phyloP scores from a whole-genome alignment of 352 stramenopile genomes.

The Pythium angustatum region DNA sequence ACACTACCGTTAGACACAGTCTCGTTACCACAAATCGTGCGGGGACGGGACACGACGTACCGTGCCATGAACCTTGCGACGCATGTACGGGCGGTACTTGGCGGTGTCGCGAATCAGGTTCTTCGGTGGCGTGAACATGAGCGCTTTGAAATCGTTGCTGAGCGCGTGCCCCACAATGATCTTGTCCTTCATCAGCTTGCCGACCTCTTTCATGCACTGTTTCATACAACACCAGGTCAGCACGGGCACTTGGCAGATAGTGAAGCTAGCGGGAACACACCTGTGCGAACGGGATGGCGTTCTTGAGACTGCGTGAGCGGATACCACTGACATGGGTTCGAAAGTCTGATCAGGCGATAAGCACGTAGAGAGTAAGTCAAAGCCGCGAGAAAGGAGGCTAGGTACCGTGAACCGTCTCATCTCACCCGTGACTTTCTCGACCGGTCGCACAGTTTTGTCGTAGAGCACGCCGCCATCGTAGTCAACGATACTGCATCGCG shows the following conservation, averaged over 20 bases:
- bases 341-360: constrained; percentile 68
- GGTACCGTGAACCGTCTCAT: not conserved
- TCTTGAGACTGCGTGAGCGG: constrained; percentile 58
- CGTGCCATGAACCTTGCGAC: constrained; percentile 81
- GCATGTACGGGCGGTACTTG: constrained; percentile 86
- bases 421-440: constrained; percentile 78
- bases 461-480: constrained; percentile 84
- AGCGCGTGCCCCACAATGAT: constrained; percentile 82
- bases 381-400: not conserved
- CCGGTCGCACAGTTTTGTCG: constrained; percentile 78
- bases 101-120: constrained; percentile 80
- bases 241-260: not conserved
- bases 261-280: too few relatives aligned
- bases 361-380: too few relatives aligned
- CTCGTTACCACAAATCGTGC: not conserved
- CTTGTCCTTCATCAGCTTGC: constrained; percentile 78
- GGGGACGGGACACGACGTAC: constrained; percentile 30
- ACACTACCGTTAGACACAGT: not conserved
- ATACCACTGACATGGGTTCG: constrained; percentile 87
- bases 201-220: constrained; percentile 82
- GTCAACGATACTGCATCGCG: constrained; percentile 87
- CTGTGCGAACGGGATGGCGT: constrained; percentile 76
- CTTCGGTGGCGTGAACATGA: constrained; percentile 86
- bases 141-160: constrained; percentile 85
- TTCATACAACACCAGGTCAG: not conserved